Conservation (phyloP, 2,329 filamentous ascomycete genomes). For the Zalaria sp. region DNA sequence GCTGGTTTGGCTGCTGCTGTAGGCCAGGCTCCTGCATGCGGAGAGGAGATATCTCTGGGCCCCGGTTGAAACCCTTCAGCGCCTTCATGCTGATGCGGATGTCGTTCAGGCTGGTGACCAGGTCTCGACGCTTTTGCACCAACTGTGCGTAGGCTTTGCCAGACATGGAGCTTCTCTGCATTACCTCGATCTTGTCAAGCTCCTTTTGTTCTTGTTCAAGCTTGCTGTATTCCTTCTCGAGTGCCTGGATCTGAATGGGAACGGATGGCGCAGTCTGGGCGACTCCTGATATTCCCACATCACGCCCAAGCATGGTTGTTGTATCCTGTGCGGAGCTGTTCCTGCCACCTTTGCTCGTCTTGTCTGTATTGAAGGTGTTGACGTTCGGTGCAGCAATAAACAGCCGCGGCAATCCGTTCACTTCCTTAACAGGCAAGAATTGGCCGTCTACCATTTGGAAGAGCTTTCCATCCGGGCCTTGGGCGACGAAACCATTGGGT, state of each 20-base stretch:
- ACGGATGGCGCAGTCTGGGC: constrained; percentile 11
- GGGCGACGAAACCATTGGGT: constrained; percentile 20
- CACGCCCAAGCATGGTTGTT: neutral
- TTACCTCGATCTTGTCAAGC: constrained; percentile 22
- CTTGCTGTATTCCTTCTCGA: constrained; percentile 22
- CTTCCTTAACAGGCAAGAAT: constrained; percentile 17
- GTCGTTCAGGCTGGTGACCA: constrained; percentile 18
- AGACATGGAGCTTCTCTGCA: constrained; percentile 18
- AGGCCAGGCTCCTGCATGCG: neutral
- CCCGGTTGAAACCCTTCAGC: constrained; percentile 11
- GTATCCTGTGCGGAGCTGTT: constrained; percentile 1
- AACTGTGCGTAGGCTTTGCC: constrained; percentile 17
- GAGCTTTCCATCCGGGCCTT: constrained; percentile 19
- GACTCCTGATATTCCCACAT: neutral
- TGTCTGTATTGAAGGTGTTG: constrained; percentile 9
- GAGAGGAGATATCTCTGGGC: neutral
- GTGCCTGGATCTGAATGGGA: constrained; percentile 16
- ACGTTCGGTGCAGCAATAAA: constrained; percentile 23
- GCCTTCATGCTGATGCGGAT: constrained; percentile 20
- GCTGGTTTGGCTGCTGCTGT: neutral
- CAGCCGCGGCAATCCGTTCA: constrained; percentile 18
- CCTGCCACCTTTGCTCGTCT: constrained; percentile 6
- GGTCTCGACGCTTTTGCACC: constrained; percentile 17
- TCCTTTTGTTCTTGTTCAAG: constrained; percentile 20
- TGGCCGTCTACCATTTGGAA: constrained; percentile 23